These are phyloP conservation scores for Begonia peltatifolia DNA, from an alignment of 306 rosid species.

Conservation along the genomic window DNA sequence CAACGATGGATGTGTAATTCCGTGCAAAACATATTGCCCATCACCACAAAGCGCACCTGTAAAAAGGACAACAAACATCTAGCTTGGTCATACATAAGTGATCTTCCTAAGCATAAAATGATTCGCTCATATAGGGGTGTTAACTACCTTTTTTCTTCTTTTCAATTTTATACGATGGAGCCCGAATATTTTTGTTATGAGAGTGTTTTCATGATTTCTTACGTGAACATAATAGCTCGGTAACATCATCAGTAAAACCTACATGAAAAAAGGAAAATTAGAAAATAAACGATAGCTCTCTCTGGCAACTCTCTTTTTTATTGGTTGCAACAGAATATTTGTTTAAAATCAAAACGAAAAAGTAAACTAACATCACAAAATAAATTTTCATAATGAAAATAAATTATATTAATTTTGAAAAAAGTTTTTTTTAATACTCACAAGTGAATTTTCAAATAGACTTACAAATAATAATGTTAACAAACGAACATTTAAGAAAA, in stretches of 20 bases:
- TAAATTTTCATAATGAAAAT: too few relatives aligned
- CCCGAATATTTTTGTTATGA: conserved; percentile 85
- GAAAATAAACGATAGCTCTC: too few relatives aligned
- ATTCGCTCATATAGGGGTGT: conserved; percentile 9
- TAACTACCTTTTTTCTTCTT: conserved; percentile 74
- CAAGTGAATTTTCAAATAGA: too few relatives aligned
- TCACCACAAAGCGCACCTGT: conserved; percentile 91
- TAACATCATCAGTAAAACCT: conserved; percentile 89
- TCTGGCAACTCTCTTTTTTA: too few relatives aligned
- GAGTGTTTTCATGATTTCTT: conserved; percentile 66
- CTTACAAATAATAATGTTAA: too few relatives aligned
- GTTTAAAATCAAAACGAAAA: too few relatives aligned
- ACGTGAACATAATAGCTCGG: conserved; percentile 77
- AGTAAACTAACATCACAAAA: too few relatives aligned
- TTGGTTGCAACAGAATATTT: too few relatives aligned
- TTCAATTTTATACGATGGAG: conserved; percentile 67
- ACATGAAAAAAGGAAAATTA: conserved; percentile 3
- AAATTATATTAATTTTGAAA: too few relatives aligned
- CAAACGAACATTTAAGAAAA: too few relatives aligned
- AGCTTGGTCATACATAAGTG: not conserved
- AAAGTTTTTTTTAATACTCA: too few relatives aligned
- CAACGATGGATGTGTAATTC: conserved; percentile 79
- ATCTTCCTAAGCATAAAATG: conserved; percentile 5
- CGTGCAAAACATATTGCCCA: conserved; percentile 98
- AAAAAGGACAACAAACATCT: conserved; percentile 11